phyloP scores from a whole-genome alignment of 805 yeast species.

The Blastobotrys mokoenaii region DNA sequence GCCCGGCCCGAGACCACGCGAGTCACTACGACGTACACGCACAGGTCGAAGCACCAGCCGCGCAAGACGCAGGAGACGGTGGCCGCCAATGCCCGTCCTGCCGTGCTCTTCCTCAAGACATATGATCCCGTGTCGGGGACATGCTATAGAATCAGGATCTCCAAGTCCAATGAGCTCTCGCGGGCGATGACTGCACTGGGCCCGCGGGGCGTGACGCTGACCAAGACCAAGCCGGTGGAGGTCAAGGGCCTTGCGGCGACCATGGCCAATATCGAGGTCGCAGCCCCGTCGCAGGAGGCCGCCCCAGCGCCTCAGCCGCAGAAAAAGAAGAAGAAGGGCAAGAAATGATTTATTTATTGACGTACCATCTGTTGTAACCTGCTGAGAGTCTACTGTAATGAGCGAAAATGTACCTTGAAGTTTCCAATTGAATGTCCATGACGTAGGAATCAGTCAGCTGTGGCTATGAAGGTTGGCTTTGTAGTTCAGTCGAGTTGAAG shows the following conservation, averaged over 20 bases:
- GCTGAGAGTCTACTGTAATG: no score
- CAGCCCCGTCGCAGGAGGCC: not conserved
- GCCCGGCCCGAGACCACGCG: conserved; percentile 35
- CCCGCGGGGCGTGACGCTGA: conserved; percentile 25
- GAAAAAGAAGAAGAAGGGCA: conserved; percentile 19
- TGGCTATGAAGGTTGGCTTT: no score
- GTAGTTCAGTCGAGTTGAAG: no score
- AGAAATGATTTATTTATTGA: conserved; percentile 11
- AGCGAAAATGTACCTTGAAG: no score
- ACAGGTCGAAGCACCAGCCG: conserved; percentile 19
- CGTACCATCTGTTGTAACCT: no score
- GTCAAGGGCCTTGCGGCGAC: conserved; percentile 23
- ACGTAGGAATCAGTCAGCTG: no score
- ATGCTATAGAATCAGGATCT: conserved; percentile 48
- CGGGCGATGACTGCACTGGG: conserved; percentile 67
- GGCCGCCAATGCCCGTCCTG: conserved; percentile 24
- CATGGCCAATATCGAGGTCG: conserved; percentile 23
- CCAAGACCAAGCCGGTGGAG: conserved; percentile 9
- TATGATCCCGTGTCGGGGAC: conserved; percentile 59
- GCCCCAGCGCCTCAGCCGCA: conserved; percentile 4
- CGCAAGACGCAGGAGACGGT: conserved; percentile 15
- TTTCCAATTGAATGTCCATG: no score
- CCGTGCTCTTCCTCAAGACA: conserved; percentile 45
- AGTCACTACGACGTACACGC: conserved; percentile 31
- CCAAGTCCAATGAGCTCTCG: conserved; percentile 63